These are phyloP conservation scores for Durio zibethinus DNA, from an alignment of 345 rosid genomes.

Conservation along the genomic window DNA sequence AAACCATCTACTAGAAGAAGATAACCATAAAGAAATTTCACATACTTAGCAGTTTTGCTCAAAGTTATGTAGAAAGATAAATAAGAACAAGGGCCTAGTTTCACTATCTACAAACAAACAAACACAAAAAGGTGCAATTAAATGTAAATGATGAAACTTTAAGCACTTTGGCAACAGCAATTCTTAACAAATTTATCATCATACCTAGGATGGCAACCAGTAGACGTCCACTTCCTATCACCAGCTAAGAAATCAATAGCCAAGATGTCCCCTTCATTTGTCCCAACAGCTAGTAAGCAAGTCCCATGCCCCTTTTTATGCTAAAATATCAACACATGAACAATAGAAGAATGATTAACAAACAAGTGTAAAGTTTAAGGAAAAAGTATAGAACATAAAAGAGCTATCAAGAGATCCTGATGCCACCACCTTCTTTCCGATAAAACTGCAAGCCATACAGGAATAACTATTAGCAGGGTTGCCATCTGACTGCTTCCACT, in stretches of 20 bases:
- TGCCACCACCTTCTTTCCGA: constrained; percentile 38
- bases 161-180: neutral
- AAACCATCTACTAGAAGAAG: constrained; percentile 2
- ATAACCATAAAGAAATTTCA: neutral
- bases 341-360: constrained; percentile 5
- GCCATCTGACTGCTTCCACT: constrained; percentile 33
- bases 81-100: neutral
- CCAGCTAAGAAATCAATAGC: constrained; percentile 35
- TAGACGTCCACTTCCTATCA: constrained; percentile 38
- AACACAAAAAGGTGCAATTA: neutral
- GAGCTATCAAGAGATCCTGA: neutral
- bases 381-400: neutral
- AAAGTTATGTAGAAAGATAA: neutral
- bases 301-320: constrained; percentile 20
- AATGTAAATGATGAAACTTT: neutral
- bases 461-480: constrained; percentile 24
- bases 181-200: constrained; percentile 12
- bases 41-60: neutral
- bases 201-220: constrained; percentile 32
- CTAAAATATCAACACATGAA: constrained; percentile 19
- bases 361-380: neutral
- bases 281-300: constrained; percentile 42
- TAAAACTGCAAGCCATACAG: constrained; percentile 30
- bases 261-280: constrained; percentile 37
- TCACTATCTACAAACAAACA: neutral